Percentiles rank a stretch among this genome's conserved stretches.
Evolutionary conservation across 2,329 filamentous ascomycete species (phyloP).

Genomic region (Dactylellina sp.): DNA sequence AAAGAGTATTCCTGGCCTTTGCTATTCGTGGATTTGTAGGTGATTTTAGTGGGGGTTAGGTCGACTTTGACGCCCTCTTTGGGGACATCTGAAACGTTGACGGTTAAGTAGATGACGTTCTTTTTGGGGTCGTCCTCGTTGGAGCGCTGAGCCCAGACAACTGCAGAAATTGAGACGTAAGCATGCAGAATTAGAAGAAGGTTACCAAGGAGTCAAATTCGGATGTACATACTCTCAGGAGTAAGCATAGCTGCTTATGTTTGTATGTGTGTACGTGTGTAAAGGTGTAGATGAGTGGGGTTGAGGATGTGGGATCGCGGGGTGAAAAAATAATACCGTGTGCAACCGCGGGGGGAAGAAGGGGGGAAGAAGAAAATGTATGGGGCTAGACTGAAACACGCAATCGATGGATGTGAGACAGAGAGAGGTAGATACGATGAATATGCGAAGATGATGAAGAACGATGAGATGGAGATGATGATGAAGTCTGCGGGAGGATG

Average conservation of each 20-base stretch:
- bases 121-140: constrained; percentile 80
- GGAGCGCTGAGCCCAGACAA: constrained; percentile 98
- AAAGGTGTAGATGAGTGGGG: not conserved
- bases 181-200: too few relatives aligned
- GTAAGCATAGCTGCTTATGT: not conserved
- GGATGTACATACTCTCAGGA: not conserved
- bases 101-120: constrained; percentile 95
- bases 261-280: constrained; percentile 5
- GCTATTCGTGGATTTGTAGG: constrained; percentile 85
- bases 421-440: not conserved
- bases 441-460: constrained; percentile 22
- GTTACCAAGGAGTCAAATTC: too few relatives aligned
- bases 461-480: constrained; percentile 25
- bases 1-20: constrained; percentile 84
- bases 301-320: not conserved
- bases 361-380: too few relatives aligned
- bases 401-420: constrained; percentile 6
- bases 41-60: constrained; percentile 79
- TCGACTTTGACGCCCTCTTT: constrained; percentile 82
- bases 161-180: too few relatives aligned
- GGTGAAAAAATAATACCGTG: not conserved
- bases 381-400: not conserved
- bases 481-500: not conserved
- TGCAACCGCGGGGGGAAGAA: too few relatives aligned
- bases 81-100: constrained; percentile 86